Evolutionary conservation across 257 asterid species (phyloP).

Genomic region (Plantago elongata): DNA sequence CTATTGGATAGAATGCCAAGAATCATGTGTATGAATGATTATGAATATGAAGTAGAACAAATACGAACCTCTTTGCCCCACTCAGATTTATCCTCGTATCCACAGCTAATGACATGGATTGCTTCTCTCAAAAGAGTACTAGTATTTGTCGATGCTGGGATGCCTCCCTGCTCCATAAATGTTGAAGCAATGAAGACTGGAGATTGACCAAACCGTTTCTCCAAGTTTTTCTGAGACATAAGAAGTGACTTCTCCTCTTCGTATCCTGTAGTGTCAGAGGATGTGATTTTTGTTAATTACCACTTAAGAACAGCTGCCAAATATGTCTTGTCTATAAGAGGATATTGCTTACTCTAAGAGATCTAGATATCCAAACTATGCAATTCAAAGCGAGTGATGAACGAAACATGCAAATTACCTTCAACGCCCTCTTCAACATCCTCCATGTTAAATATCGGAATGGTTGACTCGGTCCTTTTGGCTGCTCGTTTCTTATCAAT

Average conservation of each 20-base stretch:
- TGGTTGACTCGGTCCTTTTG: slow-evolving; percentile 74
- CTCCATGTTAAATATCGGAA: slow-evolving; percentile 76
- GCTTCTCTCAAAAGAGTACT: slow-evolving; percentile 90
- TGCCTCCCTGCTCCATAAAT: slow-evolving; percentile 88
- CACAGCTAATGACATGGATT: slow-evolving; percentile 95
- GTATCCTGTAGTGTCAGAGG: slow-evolving; percentile 47
- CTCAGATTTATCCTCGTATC: slow-evolving; percentile 90
- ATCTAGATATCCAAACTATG: neutral
- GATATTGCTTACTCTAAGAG: neutral
- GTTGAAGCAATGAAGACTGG: slow-evolving; percentile 93
- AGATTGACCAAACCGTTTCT: slow-evolving; percentile 93
- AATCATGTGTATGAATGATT: neutral
- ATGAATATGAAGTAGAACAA: neutral
- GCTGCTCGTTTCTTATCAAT: slow-evolving; percentile 65
- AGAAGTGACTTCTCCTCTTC: slow-evolving; percentile 86
- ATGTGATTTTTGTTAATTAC: neutral
- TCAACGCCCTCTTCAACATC: slow-evolving; percentile 87
- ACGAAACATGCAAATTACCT: slow-evolving; percentile 36
- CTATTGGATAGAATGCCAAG: too few species aligned
- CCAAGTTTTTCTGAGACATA: slow-evolving; percentile 90
- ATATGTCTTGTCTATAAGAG: neutral
- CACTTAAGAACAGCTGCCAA: neutral
- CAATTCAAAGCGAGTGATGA: slow-evolving; percentile 1
- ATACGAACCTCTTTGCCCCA: slow-evolving; percentile 91
- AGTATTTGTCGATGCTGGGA: slow-evolving; percentile 77